Percentiles rank a stretch among this genome's conserved stretches.
phyloP scores from a whole-genome alignment of 495 filamentous ascomycete genomes.

The Hypomontagnella submonticulosa region DNA sequence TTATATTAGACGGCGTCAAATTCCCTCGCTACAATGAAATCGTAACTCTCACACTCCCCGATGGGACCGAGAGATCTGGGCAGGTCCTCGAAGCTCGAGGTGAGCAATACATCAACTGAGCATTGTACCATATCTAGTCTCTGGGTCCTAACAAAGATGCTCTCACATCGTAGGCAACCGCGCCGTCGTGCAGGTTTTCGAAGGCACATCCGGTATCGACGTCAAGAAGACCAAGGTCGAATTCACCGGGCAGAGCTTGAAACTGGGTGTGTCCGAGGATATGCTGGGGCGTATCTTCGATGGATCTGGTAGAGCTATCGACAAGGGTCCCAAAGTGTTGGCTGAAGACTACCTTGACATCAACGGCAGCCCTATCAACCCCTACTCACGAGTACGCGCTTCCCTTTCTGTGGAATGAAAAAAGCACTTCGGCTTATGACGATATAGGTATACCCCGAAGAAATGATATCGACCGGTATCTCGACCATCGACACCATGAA shows the following conservation, averaged over 20 bases:
- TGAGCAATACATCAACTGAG: slow-evolving; percentile 45
- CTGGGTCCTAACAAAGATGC: slow-evolving; percentile 38
- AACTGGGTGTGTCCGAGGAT: slow-evolving; percentile 98
- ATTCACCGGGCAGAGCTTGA: slow-evolving; percentile 95
- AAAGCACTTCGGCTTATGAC: slow-evolving; percentile 29
- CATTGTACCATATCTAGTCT: background rate
- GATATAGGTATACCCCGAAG: slow-evolving; percentile 91
- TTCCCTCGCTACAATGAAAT: slow-evolving; percentile 98
- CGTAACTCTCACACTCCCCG: slow-evolving; percentile 92
- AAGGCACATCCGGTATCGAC: slow-evolving; percentile 96
- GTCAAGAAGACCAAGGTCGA: slow-evolving; percentile 99
- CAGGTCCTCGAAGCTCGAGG: slow-evolving; percentile 98
- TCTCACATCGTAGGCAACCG: slow-evolving; percentile 71
- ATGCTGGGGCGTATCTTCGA: slow-evolving; percentile 99
- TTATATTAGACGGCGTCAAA: slow-evolving; percentile 99
- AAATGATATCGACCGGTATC: slow-evolving; percentile 99
- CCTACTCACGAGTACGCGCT: slow-evolving; percentile 84
- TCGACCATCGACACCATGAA: slow-evolving; percentile 99
- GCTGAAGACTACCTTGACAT: slow-evolving; percentile 99
- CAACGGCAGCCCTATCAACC: slow-evolving; percentile 99
- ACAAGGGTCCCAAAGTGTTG: slow-evolving; percentile 98
- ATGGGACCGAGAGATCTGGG: slow-evolving; percentile 92
- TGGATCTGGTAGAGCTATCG: slow-evolving; percentile 95
- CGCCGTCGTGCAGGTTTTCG: slow-evolving; percentile 97
- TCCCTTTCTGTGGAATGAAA: background rate